A percentile compares a stretch with the other conserved stretches of the same genome.
Conservation (phyloP, 768 basidiomycete species). For the Leccinum rimulosum region DNA sequence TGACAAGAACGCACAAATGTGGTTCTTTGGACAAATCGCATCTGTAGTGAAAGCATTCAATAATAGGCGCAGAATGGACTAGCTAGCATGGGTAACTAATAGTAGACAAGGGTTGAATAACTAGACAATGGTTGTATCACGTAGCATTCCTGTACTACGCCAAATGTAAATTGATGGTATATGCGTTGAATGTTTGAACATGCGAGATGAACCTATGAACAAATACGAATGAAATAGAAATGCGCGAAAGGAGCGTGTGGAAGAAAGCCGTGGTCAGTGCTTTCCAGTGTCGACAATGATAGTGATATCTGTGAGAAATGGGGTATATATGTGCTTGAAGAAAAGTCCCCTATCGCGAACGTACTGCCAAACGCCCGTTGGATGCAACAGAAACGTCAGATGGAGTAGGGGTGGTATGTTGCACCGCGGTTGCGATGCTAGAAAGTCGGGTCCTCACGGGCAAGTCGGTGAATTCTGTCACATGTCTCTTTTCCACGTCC, state of each 20-base stretch:
- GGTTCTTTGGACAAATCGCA: constrained; percentile 80
- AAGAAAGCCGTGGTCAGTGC: constrained; percentile 8
- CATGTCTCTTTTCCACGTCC: constrained; percentile 29
- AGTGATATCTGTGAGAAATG: constrained; percentile 12
- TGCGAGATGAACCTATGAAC: constrained; percentile 16
- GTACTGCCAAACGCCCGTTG: constrained; percentile 22
- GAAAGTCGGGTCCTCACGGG: constrained; percentile 53
- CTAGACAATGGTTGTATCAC: constrained; percentile 17
- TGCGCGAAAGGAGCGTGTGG: constrained; percentile 18
- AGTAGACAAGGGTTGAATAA: constrained; percentile 16
- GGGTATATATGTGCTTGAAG: constrained; percentile 28
- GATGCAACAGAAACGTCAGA: constrained; percentile 39
- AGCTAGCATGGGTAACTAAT: constrained; percentile 10
- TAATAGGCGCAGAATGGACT: constrained; percentile 69
- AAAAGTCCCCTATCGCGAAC: constrained; percentile 18
- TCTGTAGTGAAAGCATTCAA: constrained; percentile 78
- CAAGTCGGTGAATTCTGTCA: constrained; percentile 35
- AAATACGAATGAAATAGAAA: constrained; percentile 24
- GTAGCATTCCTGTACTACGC: constrained; percentile 27
- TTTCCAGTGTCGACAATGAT: constrained; percentile 20
- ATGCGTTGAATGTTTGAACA: constrained; percentile 27
- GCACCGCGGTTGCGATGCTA: constrained; percentile 52
- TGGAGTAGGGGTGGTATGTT: constrained; percentile 37
- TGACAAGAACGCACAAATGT: constrained; percentile 69
- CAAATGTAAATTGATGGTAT: constrained; percentile 21